Evolutionary conservation across 163 green algal species (phyloP), one percentile per base, ranked within the genome.

Genomic region (Coccomyxa subellipsoidea): DNA sequence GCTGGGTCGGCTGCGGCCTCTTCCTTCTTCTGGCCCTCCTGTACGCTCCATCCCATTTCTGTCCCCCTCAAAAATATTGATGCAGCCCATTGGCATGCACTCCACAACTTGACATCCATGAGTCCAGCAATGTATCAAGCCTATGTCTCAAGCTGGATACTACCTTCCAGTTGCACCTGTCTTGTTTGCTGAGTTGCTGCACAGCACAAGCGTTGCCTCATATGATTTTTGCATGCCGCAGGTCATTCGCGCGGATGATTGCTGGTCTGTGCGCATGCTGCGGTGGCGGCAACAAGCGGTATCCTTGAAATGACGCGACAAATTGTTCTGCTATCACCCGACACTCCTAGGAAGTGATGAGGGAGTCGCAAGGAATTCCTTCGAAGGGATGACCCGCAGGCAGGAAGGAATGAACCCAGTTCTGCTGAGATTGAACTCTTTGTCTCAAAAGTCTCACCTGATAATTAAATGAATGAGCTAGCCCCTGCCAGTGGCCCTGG

Each of bases 11-110:
- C 32, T 77, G 70, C 27, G 70, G 70, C 10, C 70, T 77, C 2
- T 77, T 77, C 34, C 32, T 38, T 27, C 70, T 77, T 31, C 70
- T 77, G 18, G 70, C 70, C 3, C 31, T 77, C 27, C 70, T 77
- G 70, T 77, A 23, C 27, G 66, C 32, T 34, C 66, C 66, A 27
- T 73, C 66, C 66, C 66, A 8, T n/a, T 23, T 73, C 66, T 36
- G 66, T 73, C n/a, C 10, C 47, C 47, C 12, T 12, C 47, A 66
- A 66, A 66, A 18, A 12, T 18, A 18, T 18, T 12, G 12, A 12
- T 66, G 12, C 47, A 12, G 12, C 12, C 47, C 12, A 66, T 66
- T 66, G 47, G 12, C n/a, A n/a, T 66, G 47, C 47, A 18, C 47
- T 12, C 18, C 47, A 12, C 18, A 29, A 66, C 18, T 66, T 12